Percentiles rank a stretch among this genome's conserved stretches.
phyloP scores from a whole-genome alignment of 805 yeast species.

The Candida stauntonica region DNA sequence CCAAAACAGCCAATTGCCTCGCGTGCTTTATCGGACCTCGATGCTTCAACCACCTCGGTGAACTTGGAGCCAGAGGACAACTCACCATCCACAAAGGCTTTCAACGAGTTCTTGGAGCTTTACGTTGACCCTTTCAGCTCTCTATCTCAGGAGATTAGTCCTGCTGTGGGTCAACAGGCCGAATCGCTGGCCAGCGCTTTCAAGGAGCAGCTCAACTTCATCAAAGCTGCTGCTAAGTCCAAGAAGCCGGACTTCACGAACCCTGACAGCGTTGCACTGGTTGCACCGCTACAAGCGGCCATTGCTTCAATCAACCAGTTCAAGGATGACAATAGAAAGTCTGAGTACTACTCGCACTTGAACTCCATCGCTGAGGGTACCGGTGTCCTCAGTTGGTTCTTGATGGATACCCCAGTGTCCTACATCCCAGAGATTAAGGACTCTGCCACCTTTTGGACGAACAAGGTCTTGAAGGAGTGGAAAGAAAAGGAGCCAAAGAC shows the following conservation, averaged over 20 bases:
- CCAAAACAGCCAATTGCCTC: constrained; percentile 2
- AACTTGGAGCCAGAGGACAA: constrained; percentile 12
- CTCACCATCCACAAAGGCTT: constrained; percentile 43
- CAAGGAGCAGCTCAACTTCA: constrained; percentile 49
- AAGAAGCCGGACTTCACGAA: constrained; percentile 61
- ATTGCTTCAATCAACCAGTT: constrained; percentile 54
- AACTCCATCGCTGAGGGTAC: constrained; percentile 86
- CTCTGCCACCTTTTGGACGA: constrained; percentile 90
- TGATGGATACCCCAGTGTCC: constrained; percentile 69
- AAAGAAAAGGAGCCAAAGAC: constrained; percentile 67
- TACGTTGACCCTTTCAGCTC: constrained; percentile 57
- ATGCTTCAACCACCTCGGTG: constrained; percentile 10
- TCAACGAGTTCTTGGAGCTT: constrained; percentile 48
- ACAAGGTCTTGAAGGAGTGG: constrained; percentile 80
- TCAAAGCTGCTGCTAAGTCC: constrained; percentile 54
- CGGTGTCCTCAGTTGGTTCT: constrained; percentile 89
- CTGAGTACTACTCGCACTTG: constrained; percentile 62
- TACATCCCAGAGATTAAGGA: constrained; percentile 81
- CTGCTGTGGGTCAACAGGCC: constrained; percentile 55
- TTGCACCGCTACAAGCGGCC: constrained; percentile 63
- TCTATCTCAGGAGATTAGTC: constrained; percentile 49
- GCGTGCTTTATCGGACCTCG: constrained; percentile 11
- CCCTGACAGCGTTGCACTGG: constrained; percentile 48
- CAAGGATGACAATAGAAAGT: constrained; percentile 72
- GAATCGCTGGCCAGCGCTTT: constrained; percentile 48